phyloP scores from a whole-genome alignment of 2,329 filamentous ascomycete genomes.

The Fragosphaeria purpurea region DNA sequence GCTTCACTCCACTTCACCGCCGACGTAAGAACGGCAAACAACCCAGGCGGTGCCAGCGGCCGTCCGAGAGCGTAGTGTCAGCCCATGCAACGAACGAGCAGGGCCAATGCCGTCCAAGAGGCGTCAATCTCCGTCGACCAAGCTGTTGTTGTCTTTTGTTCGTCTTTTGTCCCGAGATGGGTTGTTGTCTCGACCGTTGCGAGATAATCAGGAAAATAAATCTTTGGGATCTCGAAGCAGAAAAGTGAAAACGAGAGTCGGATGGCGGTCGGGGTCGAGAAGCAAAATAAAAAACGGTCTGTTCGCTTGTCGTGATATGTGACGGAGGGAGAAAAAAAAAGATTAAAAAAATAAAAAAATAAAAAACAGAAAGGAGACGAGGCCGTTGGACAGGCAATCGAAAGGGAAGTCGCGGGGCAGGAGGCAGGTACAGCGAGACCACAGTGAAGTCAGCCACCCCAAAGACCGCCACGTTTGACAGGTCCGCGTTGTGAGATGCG shows the following conservation, averaged over 20 bases:
- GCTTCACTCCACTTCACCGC: neutral
- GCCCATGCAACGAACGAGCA: constrained; percentile 3
- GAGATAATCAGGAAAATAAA: no score
- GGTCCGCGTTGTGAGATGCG: constrained; percentile 4
- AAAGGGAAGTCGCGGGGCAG: constrained; percentile 4
- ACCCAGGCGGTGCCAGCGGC: constrained; percentile 3
- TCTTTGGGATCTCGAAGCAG: no score
- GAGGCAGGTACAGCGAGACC: no score
- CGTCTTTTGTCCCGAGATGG: no score
- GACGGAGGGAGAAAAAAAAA: neutral
- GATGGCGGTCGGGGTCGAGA: no score
- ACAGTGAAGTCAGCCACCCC: no score
- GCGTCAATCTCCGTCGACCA: no score
- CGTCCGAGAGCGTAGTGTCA: neutral
- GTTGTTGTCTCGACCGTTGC: no score
- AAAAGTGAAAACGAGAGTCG: no score
- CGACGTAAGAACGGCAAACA: neutral
- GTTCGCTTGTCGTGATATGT: no score
- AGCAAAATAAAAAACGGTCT: no score
- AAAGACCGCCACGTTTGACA: neutral
- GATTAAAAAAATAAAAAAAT: neutral
- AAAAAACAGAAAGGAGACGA: neutral
- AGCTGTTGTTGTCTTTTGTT: neutral
- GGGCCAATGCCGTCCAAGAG: no score
- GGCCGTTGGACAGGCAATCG: constrained; percentile 4